Evolutionary conservation across 805 yeast species (phyloP).

Genomic region (Kuraishia cidri): DNA sequence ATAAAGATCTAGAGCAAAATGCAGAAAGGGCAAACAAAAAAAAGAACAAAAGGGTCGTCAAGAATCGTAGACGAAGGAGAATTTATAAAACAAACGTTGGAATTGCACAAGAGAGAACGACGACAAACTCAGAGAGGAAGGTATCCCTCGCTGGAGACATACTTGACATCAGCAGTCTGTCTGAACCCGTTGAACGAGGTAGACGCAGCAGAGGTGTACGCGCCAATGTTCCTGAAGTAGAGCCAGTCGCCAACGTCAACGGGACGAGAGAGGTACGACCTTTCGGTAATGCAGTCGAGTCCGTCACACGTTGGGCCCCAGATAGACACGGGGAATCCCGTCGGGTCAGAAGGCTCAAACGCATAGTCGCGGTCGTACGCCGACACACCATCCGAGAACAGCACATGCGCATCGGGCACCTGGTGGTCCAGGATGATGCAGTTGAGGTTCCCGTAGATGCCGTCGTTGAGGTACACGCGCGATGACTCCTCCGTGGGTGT

Average conservation of each 20-base stretch:
- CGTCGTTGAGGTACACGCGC: constrained; percentile 88
- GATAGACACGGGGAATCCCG: constrained; percentile 61
- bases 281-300: constrained; percentile 66
- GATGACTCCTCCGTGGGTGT: constrained; percentile 27
- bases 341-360: constrained; percentile 7
- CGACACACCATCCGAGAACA: constrained; percentile 10
- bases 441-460: constrained; percentile 92
- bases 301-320: constrained; percentile 99
- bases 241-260: constrained; percentile 89
- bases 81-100: neutral
- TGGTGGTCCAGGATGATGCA: constrained; percentile 93
- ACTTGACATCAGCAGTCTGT: constrained; percentile 48
- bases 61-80: neutral
- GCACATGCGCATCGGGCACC: constrained; percentile 48
- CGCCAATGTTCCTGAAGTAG: constrained; percentile 76
- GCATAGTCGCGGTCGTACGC: no score
- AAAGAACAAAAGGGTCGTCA: constrained; percentile 1
- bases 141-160: constrained; percentile 32
- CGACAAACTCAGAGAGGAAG: constrained; percentile 1
- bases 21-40: no score
- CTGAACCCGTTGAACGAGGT: constrained; percentile 88
- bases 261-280: constrained; percentile 42
- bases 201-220: constrained; percentile 90
- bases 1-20: no score
- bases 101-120: neutral